Conservation (phyloP, 129 eudicot species). For the Lactuca saligna region DNA sequence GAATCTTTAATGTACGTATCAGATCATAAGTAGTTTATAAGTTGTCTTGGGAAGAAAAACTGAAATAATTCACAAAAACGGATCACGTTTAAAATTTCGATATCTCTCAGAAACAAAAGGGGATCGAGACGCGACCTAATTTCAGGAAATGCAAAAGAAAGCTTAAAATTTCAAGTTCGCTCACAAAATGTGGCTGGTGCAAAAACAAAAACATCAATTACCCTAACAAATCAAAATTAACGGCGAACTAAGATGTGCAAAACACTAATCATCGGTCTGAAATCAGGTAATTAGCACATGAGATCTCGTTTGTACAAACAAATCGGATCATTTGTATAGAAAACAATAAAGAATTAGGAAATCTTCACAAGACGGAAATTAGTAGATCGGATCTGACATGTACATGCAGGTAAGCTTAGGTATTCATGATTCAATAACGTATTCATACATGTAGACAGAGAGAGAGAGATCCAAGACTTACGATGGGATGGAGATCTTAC, state of each 20-base stretch:
- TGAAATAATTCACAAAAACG: too few species aligned
- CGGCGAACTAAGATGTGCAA: not conserved
- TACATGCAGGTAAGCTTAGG: not conserved
- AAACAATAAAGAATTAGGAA: constrained; percentile 1
- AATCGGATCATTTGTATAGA: not conserved
- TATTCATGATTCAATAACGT: constrained; percentile 2
- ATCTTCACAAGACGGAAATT: not conserved
- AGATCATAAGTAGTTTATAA: not conserved
- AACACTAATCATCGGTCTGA: not conserved
- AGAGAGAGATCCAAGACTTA: constrained; percentile 5
- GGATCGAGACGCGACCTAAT: not conserved
- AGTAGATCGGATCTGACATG: not conserved
- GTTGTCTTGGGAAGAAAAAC: too few species aligned
- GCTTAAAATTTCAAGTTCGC: not conserved
- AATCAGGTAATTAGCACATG: not conserved
- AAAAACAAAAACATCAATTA: not conserved
- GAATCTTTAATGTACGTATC: constrained; percentile 5
- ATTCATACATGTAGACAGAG: not conserved
- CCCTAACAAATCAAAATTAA: not conserved
- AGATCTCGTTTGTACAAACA: not conserved
- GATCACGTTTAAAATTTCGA: not conserved
- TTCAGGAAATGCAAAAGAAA: not conserved
- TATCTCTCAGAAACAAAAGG: not conserved
- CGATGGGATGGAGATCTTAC: constrained; percentile 1
- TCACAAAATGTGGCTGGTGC: not conserved